Evolutionary conservation across 2,329 filamentous ascomycete species (phyloP), one percentile per base, ranked within the genome.

Genomic region (Ciborinia camelliae): DNA sequence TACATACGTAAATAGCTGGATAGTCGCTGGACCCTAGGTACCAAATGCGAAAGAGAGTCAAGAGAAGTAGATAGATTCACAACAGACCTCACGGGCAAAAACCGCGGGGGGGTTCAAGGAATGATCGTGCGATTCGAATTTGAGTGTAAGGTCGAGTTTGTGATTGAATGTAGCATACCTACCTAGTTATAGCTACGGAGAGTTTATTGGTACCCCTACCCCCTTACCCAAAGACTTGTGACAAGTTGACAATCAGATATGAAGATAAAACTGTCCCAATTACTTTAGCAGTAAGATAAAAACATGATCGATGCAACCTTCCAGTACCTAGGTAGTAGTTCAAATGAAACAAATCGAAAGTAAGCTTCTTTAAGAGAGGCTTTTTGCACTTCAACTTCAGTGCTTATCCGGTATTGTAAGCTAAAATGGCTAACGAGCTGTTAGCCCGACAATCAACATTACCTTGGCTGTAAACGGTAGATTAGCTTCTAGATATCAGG

Each of bases 61-160:
- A n/a, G n/a, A n/a, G 26, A 59, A 35, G 41, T 41, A 23, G 51
- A 23, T 50, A 55, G 62, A 41, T 26, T 53, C 62, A 58, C 62
- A 39, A 18, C 23, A 58, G 53, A 64, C 62, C 53, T 64, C 62
- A 59, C 53, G 51, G 18, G 35, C 23, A 41, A 39, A 51, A 35
- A 48, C 28, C 59, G 53, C 28, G 53, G 35, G 62, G 60, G 43
- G 43, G n/a, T 48, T 48, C 35, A 50, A 26, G 48, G 35, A n/a
- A n/a, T n/a, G n/a, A n/a, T 50, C 26, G 32, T 48, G n/a, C n/a
- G n/a, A n/a, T n/a, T n/a, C n/a, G 45, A 23, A 6, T 23, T 57
- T 57, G 26, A 47, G 28, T 35, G 30, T 59, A 30, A 43, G 41
- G 47, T 59, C 35, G 43, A 50, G n/a, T n/a, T n/a, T n/a, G n/a